A percentile compares a stretch with the other conserved stretches of the same genome.
These are phyloP conservation scores for Xylaria intraflava DNA, from an alignment of 495 filamentous ascomycete genomes.

Conservation along the genomic window DNA sequence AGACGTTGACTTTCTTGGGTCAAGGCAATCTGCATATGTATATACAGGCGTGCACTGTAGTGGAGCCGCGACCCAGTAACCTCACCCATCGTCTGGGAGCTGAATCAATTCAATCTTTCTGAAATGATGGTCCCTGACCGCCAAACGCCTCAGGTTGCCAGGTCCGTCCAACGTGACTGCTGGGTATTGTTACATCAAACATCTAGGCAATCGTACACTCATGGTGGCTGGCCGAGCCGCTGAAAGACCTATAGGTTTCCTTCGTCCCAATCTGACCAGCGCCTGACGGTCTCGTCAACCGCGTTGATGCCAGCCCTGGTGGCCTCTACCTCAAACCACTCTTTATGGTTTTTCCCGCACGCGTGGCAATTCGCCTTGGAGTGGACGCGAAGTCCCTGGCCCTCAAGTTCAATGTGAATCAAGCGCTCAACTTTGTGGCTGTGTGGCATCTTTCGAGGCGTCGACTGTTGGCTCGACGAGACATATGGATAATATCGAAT, in stretches of 20 bases:
- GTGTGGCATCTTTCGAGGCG: slow-evolving; percentile 70
- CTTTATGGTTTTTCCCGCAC: slow-evolving; percentile 83
- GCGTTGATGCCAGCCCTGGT: slow-evolving; percentile 58
- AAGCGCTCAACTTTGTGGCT: slow-evolving; percentile 83
- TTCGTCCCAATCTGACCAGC: slow-evolving; percentile 80
- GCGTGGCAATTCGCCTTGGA: slow-evolving; percentile 54
- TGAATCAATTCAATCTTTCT: no score
- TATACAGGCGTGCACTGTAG: no score
- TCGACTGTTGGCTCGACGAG: slow-evolving; percentile 37
- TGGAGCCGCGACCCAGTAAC: no score
- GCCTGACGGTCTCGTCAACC: slow-evolving; percentile 77
- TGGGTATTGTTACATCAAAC: slow-evolving; percentile 7
- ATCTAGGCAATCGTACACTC: not conserved
- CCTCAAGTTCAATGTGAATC: slow-evolving; percentile 81
- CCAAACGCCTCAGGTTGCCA: no score
- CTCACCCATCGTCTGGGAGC: no score
- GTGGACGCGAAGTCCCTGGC: slow-evolving; percentile 54
- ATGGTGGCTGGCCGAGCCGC: not conserved
- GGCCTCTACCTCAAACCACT: slow-evolving; percentile 94
- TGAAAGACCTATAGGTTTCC: slow-evolving; percentile 1
- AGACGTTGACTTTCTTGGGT: no score
- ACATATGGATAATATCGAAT: slow-evolving; percentile 89
- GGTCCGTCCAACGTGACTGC: no score
- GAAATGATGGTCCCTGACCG: no score
- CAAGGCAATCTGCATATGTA: no score